Percentiles rank a stretch among this genome's conserved stretches.
Evolutionary conservation across 169 alveolate species (phyloP).

Genomic region (Perkinsus marinus): DNA sequence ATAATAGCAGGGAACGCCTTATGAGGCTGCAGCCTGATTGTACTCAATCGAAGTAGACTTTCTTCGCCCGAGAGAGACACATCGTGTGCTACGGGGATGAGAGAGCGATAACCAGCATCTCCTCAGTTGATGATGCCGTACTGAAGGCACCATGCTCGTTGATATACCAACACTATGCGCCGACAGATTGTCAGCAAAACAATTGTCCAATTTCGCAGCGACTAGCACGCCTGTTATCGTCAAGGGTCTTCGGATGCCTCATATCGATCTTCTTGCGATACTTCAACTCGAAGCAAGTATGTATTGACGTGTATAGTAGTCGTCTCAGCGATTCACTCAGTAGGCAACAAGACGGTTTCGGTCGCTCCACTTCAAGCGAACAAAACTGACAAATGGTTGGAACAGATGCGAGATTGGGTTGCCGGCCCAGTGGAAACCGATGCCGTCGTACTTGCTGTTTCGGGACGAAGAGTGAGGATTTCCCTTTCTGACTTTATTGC

Average conservation of each 20-base stretch:
- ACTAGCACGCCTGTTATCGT: neutral
- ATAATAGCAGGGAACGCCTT: too few relatives aligned
- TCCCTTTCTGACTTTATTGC: neutral
- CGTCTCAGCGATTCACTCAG: neutral
- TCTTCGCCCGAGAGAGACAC: too few relatives aligned
- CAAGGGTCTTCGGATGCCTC: neutral
- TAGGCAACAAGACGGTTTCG: neutral
- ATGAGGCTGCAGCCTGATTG: too few relatives aligned
- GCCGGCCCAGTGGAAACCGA: neutral
- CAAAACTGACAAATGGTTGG: neutral
- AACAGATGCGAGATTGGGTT: neutral
- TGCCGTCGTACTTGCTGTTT: neutral
- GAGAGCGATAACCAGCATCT: too few relatives aligned
- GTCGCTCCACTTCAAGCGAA: neutral
- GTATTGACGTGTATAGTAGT: too few relatives aligned
- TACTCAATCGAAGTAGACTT: too few relatives aligned
- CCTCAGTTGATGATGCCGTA: too few relatives aligned
- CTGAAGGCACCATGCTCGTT: too few relatives aligned
- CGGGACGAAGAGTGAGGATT: neutral
- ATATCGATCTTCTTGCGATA: neutral
- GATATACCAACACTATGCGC: too few relatives aligned
- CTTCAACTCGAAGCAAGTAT: neutral
- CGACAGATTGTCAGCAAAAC: neutral
- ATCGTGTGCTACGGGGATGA: too few relatives aligned
- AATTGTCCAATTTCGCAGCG: neutral